A percentile compares a stretch with the other conserved stretches of the same genome.
These are phyloP conservation scores for Xerocomus minutiporus DNA, from an alignment of 1,284 basidiomycete species.

Conservation along the genomic window DNA sequence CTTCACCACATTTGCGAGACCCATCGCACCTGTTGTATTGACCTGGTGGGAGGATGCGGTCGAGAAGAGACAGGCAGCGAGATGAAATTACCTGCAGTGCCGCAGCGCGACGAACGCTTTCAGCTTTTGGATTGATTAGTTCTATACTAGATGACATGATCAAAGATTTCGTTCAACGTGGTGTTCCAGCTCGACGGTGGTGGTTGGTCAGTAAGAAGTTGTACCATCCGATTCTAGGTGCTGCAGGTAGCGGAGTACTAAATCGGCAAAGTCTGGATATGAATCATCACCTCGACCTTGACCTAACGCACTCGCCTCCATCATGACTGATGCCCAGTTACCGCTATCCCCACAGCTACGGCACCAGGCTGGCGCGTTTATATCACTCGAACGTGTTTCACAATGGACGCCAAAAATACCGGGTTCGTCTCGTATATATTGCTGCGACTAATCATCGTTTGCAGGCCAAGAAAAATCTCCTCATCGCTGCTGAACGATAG, in stretches of 20 bases:
- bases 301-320: slow-evolving; percentile 28
- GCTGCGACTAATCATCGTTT: slow-evolving; percentile 7
- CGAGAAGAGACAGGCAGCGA: slow-evolving; percentile 16
- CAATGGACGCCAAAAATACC: slow-evolving; percentile 17
- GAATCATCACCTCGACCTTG: slow-evolving; percentile 30
- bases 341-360: slow-evolving; percentile 32
- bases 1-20: slow-evolving; percentile 96
- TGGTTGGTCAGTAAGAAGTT: slow-evolving; percentile 9
- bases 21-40: slow-evolving; percentile 91
- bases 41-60: slow-evolving; percentile 47
- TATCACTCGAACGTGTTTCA: slow-evolving; percentile 28
- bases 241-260: slow-evolving; percentile 28
- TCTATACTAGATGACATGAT: slow-evolving; percentile 80
- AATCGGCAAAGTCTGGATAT: slow-evolving; percentile 29
- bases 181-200: slow-evolving; percentile 18
- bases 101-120: slow-evolving; percentile 88
- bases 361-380: slow-evolving; percentile 35
- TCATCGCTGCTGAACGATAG: slow-evolving; percentile 12
- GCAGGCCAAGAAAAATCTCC: slow-evolving; percentile 17
- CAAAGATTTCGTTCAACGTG: slow-evolving; percentile 23
- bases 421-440: slow-evolving; percentile 31
- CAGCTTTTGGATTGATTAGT: slow-evolving; percentile 93
- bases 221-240: not conserved
- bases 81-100: slow-evolving; percentile 77
- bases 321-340: slow-evolving; percentile 20